Evolutionary conservation across 305 asterid species (phyloP).

Genomic region (Fraxinus xanthoxyloides): DNA sequence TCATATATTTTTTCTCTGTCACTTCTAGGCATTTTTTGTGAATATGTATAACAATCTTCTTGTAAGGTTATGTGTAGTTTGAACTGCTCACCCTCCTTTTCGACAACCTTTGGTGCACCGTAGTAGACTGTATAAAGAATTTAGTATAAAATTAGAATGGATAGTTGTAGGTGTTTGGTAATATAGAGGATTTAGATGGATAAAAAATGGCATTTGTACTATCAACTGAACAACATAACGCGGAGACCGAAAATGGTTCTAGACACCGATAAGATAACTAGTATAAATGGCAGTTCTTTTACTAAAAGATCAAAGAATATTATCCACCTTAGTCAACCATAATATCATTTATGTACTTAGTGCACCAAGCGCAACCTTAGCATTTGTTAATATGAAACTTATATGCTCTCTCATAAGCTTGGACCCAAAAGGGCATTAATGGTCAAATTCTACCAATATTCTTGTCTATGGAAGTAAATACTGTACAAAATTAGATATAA

Average conservation of each 20-base stretch:
- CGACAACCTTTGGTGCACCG: not conserved
- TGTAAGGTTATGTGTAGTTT: not conserved
- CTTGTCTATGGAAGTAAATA: not conserved
- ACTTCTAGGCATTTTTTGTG: not conserved
- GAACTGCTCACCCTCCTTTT: slow-evolving; percentile 1
- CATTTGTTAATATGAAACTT: not conserved
- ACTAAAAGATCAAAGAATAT: not conserved
- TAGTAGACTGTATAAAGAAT: not conserved
- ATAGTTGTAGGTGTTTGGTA: not conserved
- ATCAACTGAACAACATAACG: not conserved
- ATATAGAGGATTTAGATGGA: not conserved
- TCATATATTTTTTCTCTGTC: not conserved
- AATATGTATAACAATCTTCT: slow-evolving; percentile 6
- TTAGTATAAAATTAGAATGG: not conserved
- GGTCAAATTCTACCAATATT: not conserved
- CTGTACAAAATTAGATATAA: not conserved
- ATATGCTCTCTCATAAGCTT: not conserved
- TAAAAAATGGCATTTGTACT: not conserved
- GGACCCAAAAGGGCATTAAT: slow-evolving; percentile 8
- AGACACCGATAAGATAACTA: not conserved
- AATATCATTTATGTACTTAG: not conserved
- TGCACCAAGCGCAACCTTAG: not conserved
- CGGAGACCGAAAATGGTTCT: not conserved
- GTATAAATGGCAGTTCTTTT: not conserved
- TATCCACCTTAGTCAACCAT: not conserved